Evolutionary conservation across 306 rosid species (phyloP).

Genomic region (Boehmeria nivea): DNA sequence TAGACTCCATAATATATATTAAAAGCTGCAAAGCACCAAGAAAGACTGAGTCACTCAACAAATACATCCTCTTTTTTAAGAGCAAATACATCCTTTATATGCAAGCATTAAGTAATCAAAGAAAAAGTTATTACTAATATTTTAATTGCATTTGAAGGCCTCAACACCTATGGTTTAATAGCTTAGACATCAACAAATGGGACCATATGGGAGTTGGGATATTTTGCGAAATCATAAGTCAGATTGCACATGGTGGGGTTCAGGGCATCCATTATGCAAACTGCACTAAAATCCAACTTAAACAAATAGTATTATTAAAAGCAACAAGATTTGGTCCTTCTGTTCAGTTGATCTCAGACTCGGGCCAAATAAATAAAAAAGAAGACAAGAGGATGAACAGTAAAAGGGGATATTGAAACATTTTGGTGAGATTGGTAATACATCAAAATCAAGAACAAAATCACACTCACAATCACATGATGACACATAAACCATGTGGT

Average conservation of each 20-base stretch:
- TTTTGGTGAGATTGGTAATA: too few relatives aligned
- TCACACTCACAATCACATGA: too few relatives aligned
- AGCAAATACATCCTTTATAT: neutral
- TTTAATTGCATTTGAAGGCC: neutral
- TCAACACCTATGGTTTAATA: neutral
- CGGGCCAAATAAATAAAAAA: too few relatives aligned
- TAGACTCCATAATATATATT: too few relatives aligned
- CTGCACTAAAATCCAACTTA: constrained; percentile 7
- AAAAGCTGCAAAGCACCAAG: too few relatives aligned
- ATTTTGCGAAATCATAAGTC: too few relatives aligned
- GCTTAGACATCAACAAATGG: constrained; percentile 4
- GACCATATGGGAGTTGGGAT: constrained; percentile 10
- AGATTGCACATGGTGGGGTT: constrained; percentile 40
- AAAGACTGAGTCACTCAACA: too few relatives aligned
- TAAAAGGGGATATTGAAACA: too few relatives aligned
- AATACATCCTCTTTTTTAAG: too few relatives aligned
- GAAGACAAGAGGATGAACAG: too few relatives aligned
- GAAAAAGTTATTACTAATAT: neutral
- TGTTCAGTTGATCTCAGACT: neutral
- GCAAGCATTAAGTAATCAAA: neutral
- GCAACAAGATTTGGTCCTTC: neutral
- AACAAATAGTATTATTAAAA: neutral
- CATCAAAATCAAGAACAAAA: too few relatives aligned
- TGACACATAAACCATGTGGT: constrained; percentile 19
- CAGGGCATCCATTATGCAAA: too few relatives aligned